Base-by-base conservation (phyloP, 257 asterid species). In the Scutellaria galericulata region DNA sequence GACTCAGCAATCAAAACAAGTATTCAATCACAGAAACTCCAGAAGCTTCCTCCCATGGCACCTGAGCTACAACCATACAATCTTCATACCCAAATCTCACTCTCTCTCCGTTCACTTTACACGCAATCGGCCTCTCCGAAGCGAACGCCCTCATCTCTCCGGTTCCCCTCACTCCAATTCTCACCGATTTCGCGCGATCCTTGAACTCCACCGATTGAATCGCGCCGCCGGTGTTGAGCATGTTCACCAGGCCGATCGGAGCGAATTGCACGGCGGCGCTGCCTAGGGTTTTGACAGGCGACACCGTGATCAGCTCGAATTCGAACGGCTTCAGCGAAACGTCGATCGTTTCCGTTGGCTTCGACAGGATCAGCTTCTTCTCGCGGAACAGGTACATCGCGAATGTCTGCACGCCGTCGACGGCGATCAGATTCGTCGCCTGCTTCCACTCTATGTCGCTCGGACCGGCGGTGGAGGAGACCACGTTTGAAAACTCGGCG, bases 121-220 rank as follows among this genome's bases (percentile, higher is more conserved):
- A 84, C 5, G 64, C 75, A 57, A 24, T 59, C 4, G 98, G 96
- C 12, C 70, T 87, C 70, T 76, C 75, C 1, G 97, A 86, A 57
- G 97, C 89, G 70, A 40, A 90, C 24, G 62, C 83, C 82, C 86
- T 84, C 96, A 90, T 83, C 70, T 87, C 96, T 14, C 98, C 98
- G 9, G 71, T 66, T 46, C 97, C 97, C 54, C 80, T 90, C 59
- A 90, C 86, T 55, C 79, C 92, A 20, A 90, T 66, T 44, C 70
- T 58, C 42, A 84, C 90, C 4, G 80, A 80, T 5, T 64, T 69
- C 3, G 63, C 79, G 7, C 75, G 69, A 7, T 77, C 79, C 1
- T 79, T 60, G 40, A 41, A 55, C 58, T 15, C 83, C 79, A 89
- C 14, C 0, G 87, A 80, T 37, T 83, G 84, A 53, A 89, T 77